Evolutionary conservation across 257 asterid species (phyloP).

Genomic region (Solanum lignicaule): DNA sequence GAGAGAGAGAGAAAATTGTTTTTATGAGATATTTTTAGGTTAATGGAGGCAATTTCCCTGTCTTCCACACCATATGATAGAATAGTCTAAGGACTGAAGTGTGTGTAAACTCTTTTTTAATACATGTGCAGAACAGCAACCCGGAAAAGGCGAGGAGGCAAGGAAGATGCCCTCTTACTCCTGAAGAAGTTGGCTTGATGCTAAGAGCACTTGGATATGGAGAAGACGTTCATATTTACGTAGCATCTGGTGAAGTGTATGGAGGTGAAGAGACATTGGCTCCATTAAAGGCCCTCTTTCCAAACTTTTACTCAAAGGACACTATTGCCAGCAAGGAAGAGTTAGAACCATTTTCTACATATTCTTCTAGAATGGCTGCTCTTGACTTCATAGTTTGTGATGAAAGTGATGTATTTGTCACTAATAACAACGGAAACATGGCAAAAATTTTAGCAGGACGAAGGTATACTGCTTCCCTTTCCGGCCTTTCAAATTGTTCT

Average conservation of each 20-base stretch:
- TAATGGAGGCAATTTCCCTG: neutral
- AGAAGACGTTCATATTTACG: conserved; percentile 70
- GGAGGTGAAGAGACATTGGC: conserved; percentile 91
- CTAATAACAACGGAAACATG: conserved; percentile 99
- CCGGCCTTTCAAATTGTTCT: neutral
- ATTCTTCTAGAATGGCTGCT: conserved; percentile 96
- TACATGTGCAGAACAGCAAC: conserved; percentile 55
- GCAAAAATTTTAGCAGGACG: conserved; percentile 94
- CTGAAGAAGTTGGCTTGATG: conserved; percentile 95
- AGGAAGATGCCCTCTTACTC: conserved; percentile 96
- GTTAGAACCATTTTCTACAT: conserved; percentile 61
- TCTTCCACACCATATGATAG: neutral
- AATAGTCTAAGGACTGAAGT: neutral
- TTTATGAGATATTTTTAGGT: neutral
- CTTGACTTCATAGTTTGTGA: conserved; percentile 87
- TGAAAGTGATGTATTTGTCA: conserved; percentile 90
- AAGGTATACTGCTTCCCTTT: conserved; percentile 36
- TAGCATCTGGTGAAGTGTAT: conserved; percentile 96
- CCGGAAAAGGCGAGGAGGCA: conserved; percentile 92
- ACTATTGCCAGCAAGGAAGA: conserved; percentile 61
- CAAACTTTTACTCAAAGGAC: conserved; percentile 86
- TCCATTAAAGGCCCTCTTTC: conserved; percentile 86
- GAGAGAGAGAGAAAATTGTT: neutral
- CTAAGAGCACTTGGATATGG: conserved; percentile 90
- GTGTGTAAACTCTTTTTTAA: conserved; percentile 1